phyloP scores from a whole-genome alignment of 352 stramenopile genomes.

The Globisporangium barbulae region DNA sequence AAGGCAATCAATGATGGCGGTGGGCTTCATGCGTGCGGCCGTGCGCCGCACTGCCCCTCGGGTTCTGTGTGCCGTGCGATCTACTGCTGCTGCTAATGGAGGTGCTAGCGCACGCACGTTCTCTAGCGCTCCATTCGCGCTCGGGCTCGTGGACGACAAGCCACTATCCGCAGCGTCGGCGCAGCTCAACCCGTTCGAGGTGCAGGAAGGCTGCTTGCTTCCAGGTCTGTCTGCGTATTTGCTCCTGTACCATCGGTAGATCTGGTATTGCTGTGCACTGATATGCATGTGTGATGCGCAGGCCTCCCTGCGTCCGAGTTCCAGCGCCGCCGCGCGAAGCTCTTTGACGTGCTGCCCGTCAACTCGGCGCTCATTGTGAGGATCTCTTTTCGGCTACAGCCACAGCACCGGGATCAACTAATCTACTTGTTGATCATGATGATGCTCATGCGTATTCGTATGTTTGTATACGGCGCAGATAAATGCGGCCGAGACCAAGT shows the following conservation, averaged over 20 bases:
- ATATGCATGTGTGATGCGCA: slow-evolving; percentile 10
- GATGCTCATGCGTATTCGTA: not conserved
- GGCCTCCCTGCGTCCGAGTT: slow-evolving; percentile 63
- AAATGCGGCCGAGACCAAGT: slow-evolving; percentile 72
- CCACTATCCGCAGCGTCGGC: not conserved
- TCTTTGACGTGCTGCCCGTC: slow-evolving; percentile 60
- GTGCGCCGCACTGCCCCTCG: not conserved
- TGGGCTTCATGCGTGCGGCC: not conserved
- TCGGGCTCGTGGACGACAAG: slow-evolving; percentile 23
- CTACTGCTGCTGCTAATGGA: not conserved
- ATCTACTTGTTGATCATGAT: not conserved
- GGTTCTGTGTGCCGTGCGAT: not conserved
- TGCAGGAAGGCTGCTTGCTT: slow-evolving; percentile 42
- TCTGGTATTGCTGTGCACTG: not conserved
- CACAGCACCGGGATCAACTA: not conserved
- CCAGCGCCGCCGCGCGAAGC: slow-evolving; percentile 47
- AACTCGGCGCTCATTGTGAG: slow-evolving; percentile 73
- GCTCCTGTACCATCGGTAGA: no score
- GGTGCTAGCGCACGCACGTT: not conserved
- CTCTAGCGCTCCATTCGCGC: slow-evolving; percentile 29
- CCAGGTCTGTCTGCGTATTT: slow-evolving; percentile 26
- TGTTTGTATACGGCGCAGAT: slow-evolving; percentile 22
- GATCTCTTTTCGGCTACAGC: not conserved
- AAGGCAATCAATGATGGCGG: not conserved
- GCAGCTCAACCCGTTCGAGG: slow-evolving; percentile 47